A percentile compares a stretch with the other conserved stretches of the same genome.
phyloP scores from a whole-genome alignment of 371 early-diverging fungal species.

The Neoconidiobolus thromboides region DNA sequence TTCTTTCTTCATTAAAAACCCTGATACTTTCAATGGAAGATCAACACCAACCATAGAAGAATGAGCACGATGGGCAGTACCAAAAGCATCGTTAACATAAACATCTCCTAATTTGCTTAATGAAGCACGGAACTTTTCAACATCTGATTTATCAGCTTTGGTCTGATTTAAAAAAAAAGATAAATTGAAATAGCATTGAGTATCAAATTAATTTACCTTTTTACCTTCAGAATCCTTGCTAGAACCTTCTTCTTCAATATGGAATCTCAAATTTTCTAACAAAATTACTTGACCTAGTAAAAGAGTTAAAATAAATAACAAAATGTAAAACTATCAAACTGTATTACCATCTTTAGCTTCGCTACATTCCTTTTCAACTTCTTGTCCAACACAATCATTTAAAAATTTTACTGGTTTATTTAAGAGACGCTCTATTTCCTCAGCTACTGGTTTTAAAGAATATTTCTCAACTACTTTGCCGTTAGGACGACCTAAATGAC shows the following conservation, averaged over 20 bases:
- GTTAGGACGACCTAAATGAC: constrained; percentile 97
- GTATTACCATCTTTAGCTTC: constrained; percentile 40
- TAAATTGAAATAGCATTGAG: not conserved
- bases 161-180: constrained; percentile 13
- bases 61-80: constrained; percentile 94
- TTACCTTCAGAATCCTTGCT: constrained; percentile 75
- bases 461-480: constrained; percentile 73
- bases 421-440: constrained; percentile 66
- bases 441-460: constrained; percentile 84
- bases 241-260: constrained; percentile 96
- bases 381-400: constrained; percentile 78
- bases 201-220: constrained; percentile 22
- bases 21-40: constrained; percentile 78
- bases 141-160: constrained; percentile 69
- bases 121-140: constrained; percentile 74
- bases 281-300: constrained; percentile 57
- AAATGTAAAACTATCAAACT: not conserved
- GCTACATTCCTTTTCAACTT: constrained; percentile 68
- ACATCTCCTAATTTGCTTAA: constrained; percentile 90
- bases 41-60: constrained; percentile 94
- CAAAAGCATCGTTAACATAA: constrained; percentile 98
- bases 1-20: constrained; percentile 98
- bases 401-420: constrained; percentile 76
- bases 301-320: not conserved
- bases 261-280: constrained; percentile 96